A percentile compares a stretch with the other conserved stretches of the same genome.
These are phyloP conservation scores for Gliomastix tumulicola DNA, from an alignment of 2,329 filamentous ascomycete species.

Conservation along the genomic window DNA sequence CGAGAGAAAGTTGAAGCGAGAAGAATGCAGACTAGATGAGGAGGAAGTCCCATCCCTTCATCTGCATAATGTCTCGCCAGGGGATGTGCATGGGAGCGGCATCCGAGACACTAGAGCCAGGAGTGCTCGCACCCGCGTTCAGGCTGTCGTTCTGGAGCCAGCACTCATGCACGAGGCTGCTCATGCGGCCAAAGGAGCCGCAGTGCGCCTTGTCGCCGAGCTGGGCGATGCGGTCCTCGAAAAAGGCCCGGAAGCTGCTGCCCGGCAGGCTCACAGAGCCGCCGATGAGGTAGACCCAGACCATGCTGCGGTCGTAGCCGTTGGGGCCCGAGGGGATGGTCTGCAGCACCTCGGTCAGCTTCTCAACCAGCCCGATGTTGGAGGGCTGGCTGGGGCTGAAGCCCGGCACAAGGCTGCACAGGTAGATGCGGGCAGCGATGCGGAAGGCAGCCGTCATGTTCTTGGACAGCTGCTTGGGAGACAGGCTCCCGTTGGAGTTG, in stretches of 20 bases:
- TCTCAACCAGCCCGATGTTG: slow-evolving; percentile 70
- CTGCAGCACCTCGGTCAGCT: slow-evolving; percentile 68
- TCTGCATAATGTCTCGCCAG: slow-evolving; percentile 92
- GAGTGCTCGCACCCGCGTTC: slow-evolving; percentile 22
- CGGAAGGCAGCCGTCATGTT: slow-evolving; percentile 92
- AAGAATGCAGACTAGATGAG: slow-evolving; percentile 56
- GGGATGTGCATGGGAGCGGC: slow-evolving; percentile 62
- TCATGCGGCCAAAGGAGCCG: slow-evolving; percentile 81
- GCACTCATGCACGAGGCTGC: slow-evolving; percentile 70
- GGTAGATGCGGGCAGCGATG: slow-evolving; percentile 86
- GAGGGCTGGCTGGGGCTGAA: slow-evolving; percentile 70
- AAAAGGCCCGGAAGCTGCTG: slow-evolving; percentile 70
- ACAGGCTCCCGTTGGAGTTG: slow-evolving; percentile 66
- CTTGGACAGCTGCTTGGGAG: slow-evolving; percentile 73
- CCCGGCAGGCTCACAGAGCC: slow-evolving; percentile 68
- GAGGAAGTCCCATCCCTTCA: slow-evolving; percentile 87
- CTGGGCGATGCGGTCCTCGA: slow-evolving; percentile 65
- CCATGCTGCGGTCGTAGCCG: slow-evolving; percentile 84
- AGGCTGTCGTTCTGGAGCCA: slow-evolving; percentile 71
- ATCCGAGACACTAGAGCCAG: slow-evolving; percentile 25
- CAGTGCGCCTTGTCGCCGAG: slow-evolving; percentile 72
- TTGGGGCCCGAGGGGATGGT: slow-evolving; percentile 74
- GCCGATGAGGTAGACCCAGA: slow-evolving; percentile 88
- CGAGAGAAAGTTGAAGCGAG: slow-evolving; percentile 3
- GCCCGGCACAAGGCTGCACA: slow-evolving; percentile 91